These are phyloP conservation scores for Wickerhamiella qilinensis DNA, from an alignment of 805 yeast genomes.

Conservation along the genomic window DNA sequence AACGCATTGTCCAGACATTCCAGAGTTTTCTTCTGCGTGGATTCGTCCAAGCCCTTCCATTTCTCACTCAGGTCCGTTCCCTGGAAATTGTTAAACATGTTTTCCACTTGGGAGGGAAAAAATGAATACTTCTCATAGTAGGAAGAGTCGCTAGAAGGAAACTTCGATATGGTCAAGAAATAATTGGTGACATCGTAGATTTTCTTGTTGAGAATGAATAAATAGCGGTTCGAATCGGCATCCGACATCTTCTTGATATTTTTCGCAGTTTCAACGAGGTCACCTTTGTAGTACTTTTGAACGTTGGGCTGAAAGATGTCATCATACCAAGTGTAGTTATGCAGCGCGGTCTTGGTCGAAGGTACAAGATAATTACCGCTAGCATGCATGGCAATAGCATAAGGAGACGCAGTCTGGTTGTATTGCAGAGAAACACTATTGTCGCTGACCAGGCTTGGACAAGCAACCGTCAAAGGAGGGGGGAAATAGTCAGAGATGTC, in stretches of 20 bases:
- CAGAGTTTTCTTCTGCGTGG: slow-evolving; percentile 14
- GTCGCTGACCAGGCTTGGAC: slow-evolving; percentile 25
- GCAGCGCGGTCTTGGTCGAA: slow-evolving; percentile 19
- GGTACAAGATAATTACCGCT: slow-evolving; percentile 20
- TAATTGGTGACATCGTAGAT: slow-evolving; percentile 26
- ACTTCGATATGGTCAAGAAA: slow-evolving; percentile 18
- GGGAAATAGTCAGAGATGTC: slow-evolving; percentile 27
- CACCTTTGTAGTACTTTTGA: slow-evolving; percentile 23
- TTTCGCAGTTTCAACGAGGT: slow-evolving; percentile 20
- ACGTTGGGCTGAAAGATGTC: slow-evolving; percentile 22
- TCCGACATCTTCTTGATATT: slow-evolving; percentile 14
- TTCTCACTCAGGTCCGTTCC: slow-evolving; percentile 24
- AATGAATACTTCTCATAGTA: slow-evolving; percentile 21
- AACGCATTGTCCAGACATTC: slow-evolving; percentile 24
- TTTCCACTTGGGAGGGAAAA: slow-evolving; percentile 20
- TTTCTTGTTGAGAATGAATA: slow-evolving; percentile 20
- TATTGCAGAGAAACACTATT: slow-evolving; percentile 15
- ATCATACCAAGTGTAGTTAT: slow-evolving; percentile 23
- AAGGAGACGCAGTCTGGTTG: slow-evolving; percentile 19
- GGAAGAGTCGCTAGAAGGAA: slow-evolving; percentile 13
- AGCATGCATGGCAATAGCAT: slow-evolving; percentile 19
- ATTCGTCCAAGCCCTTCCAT: slow-evolving; percentile 16
- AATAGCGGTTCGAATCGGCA: slow-evolving; percentile 15
- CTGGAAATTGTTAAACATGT: slow-evolving; percentile 19
- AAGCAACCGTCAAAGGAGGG: slow-evolving; percentile 25